phyloP scores from a whole-genome alignment of 2,329 filamentous ascomycete genomes.

The Fusarium nanum region DNA sequence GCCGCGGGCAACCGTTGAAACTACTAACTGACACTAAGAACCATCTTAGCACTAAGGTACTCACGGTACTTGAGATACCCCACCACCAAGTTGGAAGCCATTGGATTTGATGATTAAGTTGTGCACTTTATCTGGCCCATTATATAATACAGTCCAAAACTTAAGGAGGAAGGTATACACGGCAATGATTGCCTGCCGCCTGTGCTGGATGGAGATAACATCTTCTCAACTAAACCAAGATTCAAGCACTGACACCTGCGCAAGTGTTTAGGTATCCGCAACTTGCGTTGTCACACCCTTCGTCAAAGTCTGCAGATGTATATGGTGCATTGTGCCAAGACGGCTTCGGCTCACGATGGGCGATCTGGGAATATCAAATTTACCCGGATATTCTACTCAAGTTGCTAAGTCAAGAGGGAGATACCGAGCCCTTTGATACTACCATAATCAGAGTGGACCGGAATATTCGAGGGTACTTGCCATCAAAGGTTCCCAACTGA shows the following conservation, averaged over 20 bases:
- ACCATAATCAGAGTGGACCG: neutral
- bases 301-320: neutral
- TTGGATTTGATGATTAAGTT: neutral
- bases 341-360: neutral
- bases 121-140: neutral
- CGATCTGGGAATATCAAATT: neutral
- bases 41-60: neutral
- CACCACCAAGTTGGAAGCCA: neutral
- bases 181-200: neutral
- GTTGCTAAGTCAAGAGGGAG: neutral
- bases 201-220: neutral
- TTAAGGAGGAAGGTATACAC: neutral
- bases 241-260: neutral
- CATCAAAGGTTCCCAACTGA: no score
- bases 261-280: neutral
- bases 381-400: neutral
- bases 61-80: neutral
- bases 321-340: neutral
- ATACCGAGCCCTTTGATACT: neutral
- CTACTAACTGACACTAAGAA: neutral
- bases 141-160: neutral
- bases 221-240: neutral
- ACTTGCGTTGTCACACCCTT: neutral
- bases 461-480: neutral
- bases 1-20: neutral